Base-by-base conservation (phyloP, 1,284 basidiomycete species). In the Wolfiporia cocos region DNA sequence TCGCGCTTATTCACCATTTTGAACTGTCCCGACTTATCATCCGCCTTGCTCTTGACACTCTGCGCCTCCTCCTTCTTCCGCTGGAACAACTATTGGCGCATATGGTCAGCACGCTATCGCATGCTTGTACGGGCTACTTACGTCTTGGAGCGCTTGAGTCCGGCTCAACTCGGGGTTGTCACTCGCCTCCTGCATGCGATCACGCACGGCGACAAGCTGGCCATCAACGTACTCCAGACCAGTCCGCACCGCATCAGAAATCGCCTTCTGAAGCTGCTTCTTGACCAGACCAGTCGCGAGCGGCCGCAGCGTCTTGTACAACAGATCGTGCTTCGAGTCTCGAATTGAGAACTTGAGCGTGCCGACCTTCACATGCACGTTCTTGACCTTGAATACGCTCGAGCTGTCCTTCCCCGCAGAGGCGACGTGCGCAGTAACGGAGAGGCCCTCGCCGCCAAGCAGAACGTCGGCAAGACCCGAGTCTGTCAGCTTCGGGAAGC, bases 401-500 rank as follows among this genome's bases (percentile, higher is more conserved):
- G 71, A 73, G 18, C 63, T 68, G 55, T 86, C 84, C 49, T 81
- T 78, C 34, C 76, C 72, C 2, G 81, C 69, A 14, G 81, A 81
- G 17, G 76, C 75, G 20, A 91, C 70, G 41, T 78, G 76, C 18
- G 81, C 75, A 17, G 73, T 78, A 20, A 73, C 77, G 2, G 74
- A 82, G 33, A 92, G 61, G 2, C 89, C 88, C 41, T 80, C 66
- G 18, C 94, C 93, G 24, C 89, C 86, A 38, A 98, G 69, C 43
- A 93, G 62, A 9, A 98, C 84, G 61, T 98, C 95, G 17, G 93
- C 93, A 23, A 95, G 65, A 51, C 94, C 95, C n/a, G 81, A 83
- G 68, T 98, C 95, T 34, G 68, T 76, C 59, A 96, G 66, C 71
- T 86, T 89, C 9, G 85, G 80, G 55, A 90, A 76, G 4, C 88